Conservation (phyloP, 139 green algal species). For the Closterium sp. region DNA sequence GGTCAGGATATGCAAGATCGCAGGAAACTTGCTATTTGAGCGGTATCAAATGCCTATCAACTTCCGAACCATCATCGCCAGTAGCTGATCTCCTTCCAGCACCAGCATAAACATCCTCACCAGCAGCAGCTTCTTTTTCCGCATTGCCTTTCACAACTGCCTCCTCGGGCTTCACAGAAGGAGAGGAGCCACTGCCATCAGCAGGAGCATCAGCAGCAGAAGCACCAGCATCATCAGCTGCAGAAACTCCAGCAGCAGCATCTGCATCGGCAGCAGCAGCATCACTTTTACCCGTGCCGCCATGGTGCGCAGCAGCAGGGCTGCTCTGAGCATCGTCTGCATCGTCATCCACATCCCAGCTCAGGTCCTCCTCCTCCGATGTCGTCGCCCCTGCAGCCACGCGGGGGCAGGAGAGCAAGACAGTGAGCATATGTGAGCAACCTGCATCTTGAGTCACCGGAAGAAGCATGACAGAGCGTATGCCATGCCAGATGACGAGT, state of each 20-base stretch:
- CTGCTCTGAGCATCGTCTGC: not conserved
- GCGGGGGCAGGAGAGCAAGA: not conserved
- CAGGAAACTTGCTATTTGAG: too few relatives aligned
- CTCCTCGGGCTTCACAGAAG: not conserved
- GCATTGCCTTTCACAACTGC: not conserved
- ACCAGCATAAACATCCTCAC: not conserved
- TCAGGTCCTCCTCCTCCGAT: constrained; percentile 62
- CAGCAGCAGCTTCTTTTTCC: not conserved
- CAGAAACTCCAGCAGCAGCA: not conserved
- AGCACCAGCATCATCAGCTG: not conserved
- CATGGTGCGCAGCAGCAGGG: not conserved
- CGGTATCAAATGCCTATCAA: not conserved
- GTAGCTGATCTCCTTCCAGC: not conserved
- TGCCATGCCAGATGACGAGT: not conserved
- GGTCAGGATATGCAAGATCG: too few relatives aligned
- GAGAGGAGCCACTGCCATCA: not conserved
- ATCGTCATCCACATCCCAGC: constrained; percentile 61
- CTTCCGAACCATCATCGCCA: not conserved
- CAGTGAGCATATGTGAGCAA: not conserved
- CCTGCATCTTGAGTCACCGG: not conserved
- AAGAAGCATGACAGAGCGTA: not conserved
- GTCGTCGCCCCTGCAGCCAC: constrained; percentile 51
- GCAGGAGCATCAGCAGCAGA: not conserved
- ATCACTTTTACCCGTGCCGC: not conserved
- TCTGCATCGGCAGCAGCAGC: not conserved